These are phyloP conservation scores for Ophiognomonia clavigignenti-juglandacearum DNA, from an alignment of 2,329 filamentous ascomycete genomes.

Conservation along the genomic window DNA sequence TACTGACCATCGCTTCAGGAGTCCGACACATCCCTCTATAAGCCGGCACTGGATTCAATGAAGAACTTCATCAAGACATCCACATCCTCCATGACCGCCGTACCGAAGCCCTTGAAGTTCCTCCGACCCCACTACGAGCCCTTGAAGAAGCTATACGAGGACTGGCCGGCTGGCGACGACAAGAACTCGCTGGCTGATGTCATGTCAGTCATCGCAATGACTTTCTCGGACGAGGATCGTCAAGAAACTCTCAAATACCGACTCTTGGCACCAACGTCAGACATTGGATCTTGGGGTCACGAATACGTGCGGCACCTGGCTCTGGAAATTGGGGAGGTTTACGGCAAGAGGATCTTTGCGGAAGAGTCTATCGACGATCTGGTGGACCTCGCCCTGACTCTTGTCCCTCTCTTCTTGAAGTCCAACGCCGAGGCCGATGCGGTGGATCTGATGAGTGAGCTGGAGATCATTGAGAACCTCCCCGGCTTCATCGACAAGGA, in stretches of 20 bases:
- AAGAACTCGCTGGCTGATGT: slow-evolving; percentile 92
- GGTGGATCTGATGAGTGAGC: slow-evolving; percentile 91
- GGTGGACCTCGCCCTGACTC: slow-evolving; percentile 72
- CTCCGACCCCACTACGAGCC: slow-evolving; percentile 93
- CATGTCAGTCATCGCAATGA: slow-evolving; percentile 97
- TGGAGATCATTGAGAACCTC: slow-evolving; percentile 94
- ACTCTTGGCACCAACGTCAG: slow-evolving; percentile 80
- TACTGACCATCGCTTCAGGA: slow-evolving; percentile 52
- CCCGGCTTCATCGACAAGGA: slow-evolving; percentile 87
- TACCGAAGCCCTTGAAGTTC: slow-evolving; percentile 97
- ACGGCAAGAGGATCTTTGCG: slow-evolving; percentile 77
- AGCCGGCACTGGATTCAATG: slow-evolving; percentile 89
- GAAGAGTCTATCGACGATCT: slow-evolving; percentile 83
- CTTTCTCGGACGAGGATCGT: slow-evolving; percentile 92
- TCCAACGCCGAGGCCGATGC: slow-evolving; percentile 98
- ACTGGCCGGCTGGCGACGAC: slow-evolving; percentile 79
- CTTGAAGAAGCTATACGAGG: slow-evolving; percentile 80
- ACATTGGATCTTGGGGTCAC: slow-evolving; percentile 96
- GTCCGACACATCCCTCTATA: slow-evolving; percentile 81
- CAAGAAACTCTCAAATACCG: slow-evolving; percentile 96
- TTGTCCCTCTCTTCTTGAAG: slow-evolving; percentile 92
- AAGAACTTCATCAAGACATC: slow-evolving; percentile 99
- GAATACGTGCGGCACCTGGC: slow-evolving; percentile 96
- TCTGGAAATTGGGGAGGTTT: slow-evolving; percentile 92
- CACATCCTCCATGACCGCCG: slow-evolving; percentile 98